Evolutionary conservation across 2,329 filamentous ascomycete genomes (phyloP), one percentile per base, ranked within the genome.

Genomic region (Geosmithia flava): DNA sequence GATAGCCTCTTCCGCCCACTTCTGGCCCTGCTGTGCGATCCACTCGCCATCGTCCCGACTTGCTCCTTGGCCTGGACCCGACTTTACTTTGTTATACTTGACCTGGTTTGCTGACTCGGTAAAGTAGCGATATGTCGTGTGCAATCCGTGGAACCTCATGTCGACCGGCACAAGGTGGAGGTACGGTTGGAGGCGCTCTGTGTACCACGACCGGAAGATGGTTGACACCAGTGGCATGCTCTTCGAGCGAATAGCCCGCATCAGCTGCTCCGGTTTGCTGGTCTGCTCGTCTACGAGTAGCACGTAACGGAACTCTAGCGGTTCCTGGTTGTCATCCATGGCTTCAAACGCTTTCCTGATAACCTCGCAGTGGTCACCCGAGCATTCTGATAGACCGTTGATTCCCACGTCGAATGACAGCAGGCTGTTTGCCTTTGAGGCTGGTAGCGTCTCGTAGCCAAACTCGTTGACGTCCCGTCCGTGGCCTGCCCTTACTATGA

Each of bases 141-240:
- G 87, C 41, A 93, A 65, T 1, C 77, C 84, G 51, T 89, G 84
- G 19, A 85, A 78, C 3, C 87, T 75, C 2, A 83, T 54, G 59
- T 93, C 87, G 16, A 90, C 65, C 8, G 87, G 87, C 2, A 91
- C 81, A 56, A 88, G 93, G 60, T 94, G 87, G 43, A 82, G 68
- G 87, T 87, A 94, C 0, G 87, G 78, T 50, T 73, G 75, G 16
- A 93, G 64, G 6, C 87, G 77, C 46, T 82, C 80, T 50, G 86
- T 83, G 62, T 83, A 87, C 87, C 87, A 94, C 58, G 87, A 80
- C 20, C 80, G 75, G 62, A 90, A 91, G 7, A 91, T 69, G 0
- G 80, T 80, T 1, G 79, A 77, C 53, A 87, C 73, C 58, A 93
- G 78, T 0, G 85, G 85, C 5, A 89, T 70, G 45, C 75, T 81